These are phyloP conservation scores for Fusarium virguliforme DNA, from an alignment of 2,329 filamentous ascomycete genomes.

Conservation along the genomic window DNA sequence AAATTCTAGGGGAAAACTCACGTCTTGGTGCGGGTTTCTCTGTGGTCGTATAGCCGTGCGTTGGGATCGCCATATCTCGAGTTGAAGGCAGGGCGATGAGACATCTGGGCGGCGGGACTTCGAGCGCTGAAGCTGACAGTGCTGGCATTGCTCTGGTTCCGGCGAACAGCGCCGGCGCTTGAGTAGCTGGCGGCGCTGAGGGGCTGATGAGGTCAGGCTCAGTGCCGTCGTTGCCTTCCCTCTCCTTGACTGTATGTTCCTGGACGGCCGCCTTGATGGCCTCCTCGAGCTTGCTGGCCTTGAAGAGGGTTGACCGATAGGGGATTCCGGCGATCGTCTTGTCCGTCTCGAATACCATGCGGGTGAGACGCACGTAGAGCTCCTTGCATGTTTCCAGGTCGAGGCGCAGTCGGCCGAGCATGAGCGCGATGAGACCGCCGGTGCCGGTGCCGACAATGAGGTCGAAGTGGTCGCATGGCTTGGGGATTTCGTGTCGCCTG, in stretches of 20 bases:
- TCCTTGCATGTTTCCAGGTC: slow-evolving; percentile 98
- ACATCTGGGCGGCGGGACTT: slow-evolving; percentile 71
- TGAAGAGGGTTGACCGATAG: slow-evolving; percentile 94
- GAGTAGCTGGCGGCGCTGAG: slow-evolving; percentile 61
- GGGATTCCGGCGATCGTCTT: slow-evolving; percentile 98
- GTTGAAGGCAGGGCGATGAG: slow-evolving; percentile 66
- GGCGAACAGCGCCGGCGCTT: slow-evolving; percentile 64
- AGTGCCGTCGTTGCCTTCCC: slow-evolving; percentile 84
- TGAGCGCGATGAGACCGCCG: slow-evolving; percentile 95
- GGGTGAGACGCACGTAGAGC: slow-evolving; percentile 94
- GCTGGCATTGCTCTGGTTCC: slow-evolving; percentile 85
- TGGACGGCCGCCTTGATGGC: slow-evolving; percentile 91
- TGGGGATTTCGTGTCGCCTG: slow-evolving; percentile 92
- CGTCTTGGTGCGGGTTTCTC: slow-evolving; percentile 92
- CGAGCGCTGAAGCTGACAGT: slow-evolving; percentile 84
- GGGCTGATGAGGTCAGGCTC: slow-evolving; percentile 58
- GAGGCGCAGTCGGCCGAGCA: slow-evolving; percentile 91
- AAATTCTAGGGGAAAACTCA: slow-evolving; percentile 64
- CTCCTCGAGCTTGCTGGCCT: slow-evolving; percentile 94
- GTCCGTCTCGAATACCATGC: slow-evolving; percentile 96
- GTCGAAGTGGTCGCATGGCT: slow-evolving; percentile 98
- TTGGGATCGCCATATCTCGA: slow-evolving; percentile 85
- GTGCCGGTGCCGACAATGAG: slow-evolving; percentile 96
- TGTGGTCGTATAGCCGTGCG: slow-evolving; percentile 87
- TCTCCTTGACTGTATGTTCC: slow-evolving; percentile 84